Evolutionary conservation across 2,329 filamentous ascomycete species (phyloP).

Genomic region (Xylaria hypoxylon): DNA sequence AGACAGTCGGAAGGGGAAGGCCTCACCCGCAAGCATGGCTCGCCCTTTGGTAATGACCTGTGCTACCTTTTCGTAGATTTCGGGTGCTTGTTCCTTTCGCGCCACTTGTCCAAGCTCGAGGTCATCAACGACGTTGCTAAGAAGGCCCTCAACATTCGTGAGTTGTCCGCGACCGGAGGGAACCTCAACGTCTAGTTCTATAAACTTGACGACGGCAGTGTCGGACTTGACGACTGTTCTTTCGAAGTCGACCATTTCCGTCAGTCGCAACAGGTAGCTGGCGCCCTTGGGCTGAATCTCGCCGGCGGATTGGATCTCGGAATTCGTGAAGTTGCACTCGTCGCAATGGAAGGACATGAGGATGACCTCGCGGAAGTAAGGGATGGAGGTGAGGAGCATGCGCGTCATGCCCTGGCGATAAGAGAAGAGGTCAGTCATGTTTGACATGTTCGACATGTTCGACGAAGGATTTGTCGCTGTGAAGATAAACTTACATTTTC

Average conservation of each 20-base stretch:
- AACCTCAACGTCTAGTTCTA: constrained; percentile 93
- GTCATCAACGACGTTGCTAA: constrained; percentile 82
- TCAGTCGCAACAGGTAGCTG: constrained; percentile 85
- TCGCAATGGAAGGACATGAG: constrained; percentile 97
- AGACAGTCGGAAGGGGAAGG: constrained; percentile 88
- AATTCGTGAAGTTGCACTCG: constrained; percentile 89
- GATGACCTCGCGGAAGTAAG: constrained; percentile 97
- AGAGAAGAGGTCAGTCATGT: constrained; percentile 27
- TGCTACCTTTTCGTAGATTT: constrained; percentile 81
- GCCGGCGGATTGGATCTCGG: constrained; percentile 92
- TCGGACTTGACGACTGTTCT: constrained; percentile 95
- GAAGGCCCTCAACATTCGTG: constrained; percentile 90
- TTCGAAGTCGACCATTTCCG: constrained; percentile 77
- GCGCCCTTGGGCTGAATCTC: constrained; percentile 90
- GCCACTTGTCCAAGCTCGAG: constrained; percentile 84
- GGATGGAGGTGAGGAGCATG: constrained; percentile 90
- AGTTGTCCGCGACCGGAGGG: constrained; percentile 91
- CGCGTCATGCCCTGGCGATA: constrained; percentile 78
- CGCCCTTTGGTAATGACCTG: constrained; percentile 79
- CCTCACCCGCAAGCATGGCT: constrained; percentile 80
- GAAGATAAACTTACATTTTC: constrained; percentile 70
- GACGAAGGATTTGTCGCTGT: not conserved
- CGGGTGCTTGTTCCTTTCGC: constrained; percentile 80
- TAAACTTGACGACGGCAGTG: constrained; percentile 84
- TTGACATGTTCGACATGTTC: no score